A percentile compares a stretch with the other conserved stretches of the same genome.
phyloP scores from a whole-genome alignment of 805 yeast genomes.

The Cephaloascus albidus region DNA sequence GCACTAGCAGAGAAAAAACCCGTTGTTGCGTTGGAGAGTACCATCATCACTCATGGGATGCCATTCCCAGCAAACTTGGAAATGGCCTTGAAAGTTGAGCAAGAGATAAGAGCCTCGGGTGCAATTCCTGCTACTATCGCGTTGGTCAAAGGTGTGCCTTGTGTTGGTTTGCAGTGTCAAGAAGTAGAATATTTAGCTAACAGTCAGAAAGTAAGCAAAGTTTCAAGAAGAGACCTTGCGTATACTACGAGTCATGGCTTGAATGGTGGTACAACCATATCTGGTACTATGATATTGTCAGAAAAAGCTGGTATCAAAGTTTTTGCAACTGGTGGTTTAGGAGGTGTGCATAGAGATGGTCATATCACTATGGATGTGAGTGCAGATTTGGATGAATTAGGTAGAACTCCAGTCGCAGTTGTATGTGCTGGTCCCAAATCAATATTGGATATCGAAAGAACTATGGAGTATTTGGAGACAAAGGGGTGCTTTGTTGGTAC shows the following conservation, averaged over 20 bases:
- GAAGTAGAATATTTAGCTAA: conserved; percentile 47
- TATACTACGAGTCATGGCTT: conserved; percentile 50
- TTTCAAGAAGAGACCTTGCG: conserved; percentile 76
- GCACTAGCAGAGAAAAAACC: conserved; percentile 55
- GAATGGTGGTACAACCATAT: conserved; percentile 87
- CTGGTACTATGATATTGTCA: conserved; percentile 81
- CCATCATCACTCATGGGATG: conserved; percentile 84
- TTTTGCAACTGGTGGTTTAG: conserved; percentile 90
- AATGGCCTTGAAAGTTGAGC: conserved; percentile 67
- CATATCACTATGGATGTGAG: conserved; percentile 70
- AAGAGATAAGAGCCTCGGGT: conserved; percentile 46
- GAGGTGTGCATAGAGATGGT: conserved; percentile 83
- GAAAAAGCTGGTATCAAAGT: conserved; percentile 68
- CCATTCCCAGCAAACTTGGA: conserved; percentile 70
- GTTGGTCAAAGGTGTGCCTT: conserved; percentile 61
- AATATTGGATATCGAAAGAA: conserved; percentile 69
- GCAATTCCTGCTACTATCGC: conserved; percentile 84
- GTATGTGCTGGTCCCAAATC: conserved; percentile 90
- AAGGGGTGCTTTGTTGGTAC: conserved; percentile 86
- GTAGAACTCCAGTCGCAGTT: conserved; percentile 79
- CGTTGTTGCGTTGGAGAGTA: conserved; percentile 76
- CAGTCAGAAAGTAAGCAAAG: conserved; percentile 36
- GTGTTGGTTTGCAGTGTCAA: conserved; percentile 46
- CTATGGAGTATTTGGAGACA: conserved; percentile 82
- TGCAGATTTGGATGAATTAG: conserved; percentile 81